These are phyloP conservation scores for Phytopythium delawarense DNA, from an alignment of 352 stramenopile genomes.

Conservation along the genomic window DNA sequence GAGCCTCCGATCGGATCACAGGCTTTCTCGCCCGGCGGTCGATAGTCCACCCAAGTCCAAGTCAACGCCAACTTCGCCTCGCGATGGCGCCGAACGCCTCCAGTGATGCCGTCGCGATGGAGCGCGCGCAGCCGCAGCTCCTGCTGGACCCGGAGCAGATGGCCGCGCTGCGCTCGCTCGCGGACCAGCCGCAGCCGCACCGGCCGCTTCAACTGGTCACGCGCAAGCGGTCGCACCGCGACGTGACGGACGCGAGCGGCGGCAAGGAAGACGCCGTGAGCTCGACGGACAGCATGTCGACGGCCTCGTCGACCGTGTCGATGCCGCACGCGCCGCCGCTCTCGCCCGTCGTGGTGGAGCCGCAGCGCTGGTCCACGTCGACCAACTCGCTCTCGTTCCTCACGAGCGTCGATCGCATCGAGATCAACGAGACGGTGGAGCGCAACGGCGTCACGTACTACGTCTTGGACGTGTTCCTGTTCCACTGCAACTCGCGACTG, in stretches of 20 bases:
- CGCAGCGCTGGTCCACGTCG: conserved; percentile 27
- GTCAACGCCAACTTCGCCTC: not conserved
- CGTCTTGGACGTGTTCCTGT: conserved; percentile 49
- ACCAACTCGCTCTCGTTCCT: conserved; percentile 39
- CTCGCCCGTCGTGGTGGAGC: conserved; percentile 32
- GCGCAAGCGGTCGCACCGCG: conserved; percentile 6
- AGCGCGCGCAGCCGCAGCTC: conserved; percentile 12
- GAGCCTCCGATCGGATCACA: not conserved
- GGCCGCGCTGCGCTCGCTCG: conserved; percentile 15
- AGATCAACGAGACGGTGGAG: conserved; percentile 39
- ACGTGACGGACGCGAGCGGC: not conserved
- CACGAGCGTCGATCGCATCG: conserved; percentile 45
- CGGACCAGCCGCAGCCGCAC: conserved; percentile 18
- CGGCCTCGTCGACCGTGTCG: not conserved
- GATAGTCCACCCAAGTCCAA: not conserved
- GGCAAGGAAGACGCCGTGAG: not conserved
- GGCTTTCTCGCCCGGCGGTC: not conserved
- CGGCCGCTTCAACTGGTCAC: conserved; percentile 23
- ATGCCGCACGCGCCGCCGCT: conserved; percentile 27
- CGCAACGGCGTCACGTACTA: conserved; percentile 47
- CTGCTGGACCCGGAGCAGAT: not conserved
- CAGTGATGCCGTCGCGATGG: not conserved
- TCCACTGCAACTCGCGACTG: conserved; percentile 42
- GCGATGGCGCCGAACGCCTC: not conserved
- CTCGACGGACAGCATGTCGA: not conserved